Base-by-base conservation (phyloP, 306 rosid species). In the Lotus japonicus region DNA sequence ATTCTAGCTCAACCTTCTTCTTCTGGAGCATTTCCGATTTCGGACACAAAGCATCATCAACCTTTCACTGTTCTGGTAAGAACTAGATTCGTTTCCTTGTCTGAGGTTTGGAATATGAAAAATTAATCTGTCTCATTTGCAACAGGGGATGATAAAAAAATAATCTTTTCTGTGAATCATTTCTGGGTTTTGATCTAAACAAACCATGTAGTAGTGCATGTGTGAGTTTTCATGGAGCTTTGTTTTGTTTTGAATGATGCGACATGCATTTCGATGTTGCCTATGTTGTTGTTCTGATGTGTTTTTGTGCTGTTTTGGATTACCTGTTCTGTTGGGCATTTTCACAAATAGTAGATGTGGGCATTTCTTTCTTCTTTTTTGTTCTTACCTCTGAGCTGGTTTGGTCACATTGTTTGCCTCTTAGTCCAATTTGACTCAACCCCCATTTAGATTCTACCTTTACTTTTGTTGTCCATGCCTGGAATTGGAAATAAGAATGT, bases 31-130 rank as follows among this genome's bases (percentile, higher is more conserved):
- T 46, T 36, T 28, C 36, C 64, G 56, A 71, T 79, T 31, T 77
- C 49, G 11, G 12, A 43, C 66, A 2, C 64, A 18, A 68, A 56
- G 77, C 18, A 68, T 55, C 18, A 68, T 55, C 58, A 60, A 21
- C 7, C 55, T 10, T 53, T 79, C 55, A 35, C 18, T 7, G 7
- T 41, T 76, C 73, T 69, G 86, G 91, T 83, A 81, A 33, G 83
- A 55, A 66, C 71, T 4, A 6, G 41, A 45, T 59, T 60, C 68
- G 9, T 35, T 42, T 70, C 49, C 52, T 7, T 42, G 15, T 69
- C 50, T 68, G n/a, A 54, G 59, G 0, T 0, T 11, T 42, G 11
- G 17, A 62, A 7, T 11, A 13, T 51, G 11, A 14, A 62, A 7
- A 9, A 13, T 51, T 1, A 17, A 44, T 64, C 8, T 44, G 9